phyloP scores from a whole-genome alignment of 2,329 filamentous ascomycete genomes.

The Rosellinia necatrix region DNA sequence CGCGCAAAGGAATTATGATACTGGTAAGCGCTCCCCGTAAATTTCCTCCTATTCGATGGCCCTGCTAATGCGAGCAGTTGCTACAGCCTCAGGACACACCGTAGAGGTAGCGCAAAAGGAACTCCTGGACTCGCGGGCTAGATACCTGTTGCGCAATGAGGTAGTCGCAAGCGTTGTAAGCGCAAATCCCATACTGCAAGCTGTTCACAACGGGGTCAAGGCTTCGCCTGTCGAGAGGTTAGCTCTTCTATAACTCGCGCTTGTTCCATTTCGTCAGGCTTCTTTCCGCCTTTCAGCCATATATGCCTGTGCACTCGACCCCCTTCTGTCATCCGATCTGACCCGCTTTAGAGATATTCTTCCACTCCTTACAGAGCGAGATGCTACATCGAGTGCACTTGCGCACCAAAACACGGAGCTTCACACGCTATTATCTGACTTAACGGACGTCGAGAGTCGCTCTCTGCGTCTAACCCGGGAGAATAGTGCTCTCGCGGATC shows the following conservation, averaged over 20 bases:
- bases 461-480: slow-evolving; percentile 59
- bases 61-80: slow-evolving; percentile 48
- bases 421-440: slow-evolving; percentile 53
- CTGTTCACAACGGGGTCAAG: slow-evolving; percentile 71
- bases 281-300: background rate
- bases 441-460: slow-evolving; percentile 63
- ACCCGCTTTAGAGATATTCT: slow-evolving; percentile 62
- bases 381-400: slow-evolving; percentile 67
- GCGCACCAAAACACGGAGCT: slow-evolving; percentile 62
- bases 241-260: slow-evolving; percentile 17
- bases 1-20: slow-evolving; percentile 48
- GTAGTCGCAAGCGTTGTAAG: slow-evolving; percentile 71
- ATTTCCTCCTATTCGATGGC: background rate
- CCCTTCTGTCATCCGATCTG: slow-evolving; percentile 1
- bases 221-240: slow-evolving; percentile 72
- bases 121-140: slow-evolving; percentile 71
- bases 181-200: slow-evolving; percentile 76
- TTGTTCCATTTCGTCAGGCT: background rate
- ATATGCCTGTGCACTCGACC: background rate
- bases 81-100: slow-evolving; percentile 37
- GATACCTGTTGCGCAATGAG: slow-evolving; percentile 70
- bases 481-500: slow-evolving; percentile 66
- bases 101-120: slow-evolving; percentile 65
- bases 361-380: slow-evolving; percentile 68
- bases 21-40: slow-evolving; percentile 40